Percentiles rank a stretch among this genome's conserved stretches.
Conservation (phyloP, 2,329 filamentous ascomycete genomes). For the Sordariomycetes sp. region DNA sequence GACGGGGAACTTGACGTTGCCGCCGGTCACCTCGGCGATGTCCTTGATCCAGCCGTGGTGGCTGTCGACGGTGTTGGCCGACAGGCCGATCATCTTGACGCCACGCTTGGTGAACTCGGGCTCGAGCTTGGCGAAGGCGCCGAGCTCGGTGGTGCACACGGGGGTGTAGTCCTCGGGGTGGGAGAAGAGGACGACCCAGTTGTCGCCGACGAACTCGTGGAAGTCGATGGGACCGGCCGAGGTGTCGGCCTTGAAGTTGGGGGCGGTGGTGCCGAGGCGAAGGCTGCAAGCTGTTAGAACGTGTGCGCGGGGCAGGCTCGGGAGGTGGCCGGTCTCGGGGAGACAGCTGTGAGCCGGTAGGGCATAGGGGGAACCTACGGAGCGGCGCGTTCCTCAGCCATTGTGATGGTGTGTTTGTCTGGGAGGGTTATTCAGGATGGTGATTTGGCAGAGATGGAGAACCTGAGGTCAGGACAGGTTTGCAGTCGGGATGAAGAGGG, state of each 20-base stretch:
- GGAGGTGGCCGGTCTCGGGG: background rate
- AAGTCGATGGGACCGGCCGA: constrained; percentile 71
- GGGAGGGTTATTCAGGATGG: background rate
- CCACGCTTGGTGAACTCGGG: constrained; percentile 77
- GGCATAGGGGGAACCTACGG: background rate
- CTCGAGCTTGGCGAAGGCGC: constrained; percentile 82
- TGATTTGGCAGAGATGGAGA: background rate
- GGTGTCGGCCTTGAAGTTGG: constrained; percentile 77
- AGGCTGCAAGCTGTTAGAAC: constrained; percentile 28
- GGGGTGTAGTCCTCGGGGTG: constrained; percentile 89
- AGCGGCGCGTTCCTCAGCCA: constrained; percentile 3
- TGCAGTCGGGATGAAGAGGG: background rate
- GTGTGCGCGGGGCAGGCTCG: background rate
- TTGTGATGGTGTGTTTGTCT: background rate
- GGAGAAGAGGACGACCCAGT: constrained; percentile 75
- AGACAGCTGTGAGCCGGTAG: background rate
- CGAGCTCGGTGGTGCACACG: constrained; percentile 92
- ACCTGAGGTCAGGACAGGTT: background rate
- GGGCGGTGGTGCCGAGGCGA: constrained; percentile 56
- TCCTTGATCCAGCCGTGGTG: constrained; percentile 89
- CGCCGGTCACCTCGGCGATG: constrained; percentile 67
- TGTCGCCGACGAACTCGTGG: constrained; percentile 69
- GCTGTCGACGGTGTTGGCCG: constrained; percentile 73
- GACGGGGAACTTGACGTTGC: constrained; percentile 64
- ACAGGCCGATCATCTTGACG: constrained; percentile 85